Percentiles rank a stretch among this genome's conserved stretches.
These are phyloP conservation scores for Bertia moriformis DNA, from an alignment of 2,329 filamentous ascomycete species.

Conservation along the genomic window DNA sequence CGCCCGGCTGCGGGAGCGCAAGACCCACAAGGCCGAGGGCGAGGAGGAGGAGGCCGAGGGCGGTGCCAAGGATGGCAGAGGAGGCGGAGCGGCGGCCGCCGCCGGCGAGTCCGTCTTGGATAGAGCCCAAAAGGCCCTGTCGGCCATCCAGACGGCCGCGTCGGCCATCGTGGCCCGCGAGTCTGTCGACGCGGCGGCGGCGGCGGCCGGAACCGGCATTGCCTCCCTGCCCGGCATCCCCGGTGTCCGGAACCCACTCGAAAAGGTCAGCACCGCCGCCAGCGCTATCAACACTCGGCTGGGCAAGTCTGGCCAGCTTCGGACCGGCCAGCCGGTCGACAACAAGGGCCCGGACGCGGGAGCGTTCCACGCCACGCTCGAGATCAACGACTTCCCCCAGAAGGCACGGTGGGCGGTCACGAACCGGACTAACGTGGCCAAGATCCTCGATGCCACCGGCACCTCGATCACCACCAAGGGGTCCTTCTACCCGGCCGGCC, in stretches of 20 bases:
- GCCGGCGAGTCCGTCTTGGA: too few relatives aligned
- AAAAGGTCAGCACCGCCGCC: constrained; percentile 80
- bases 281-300: constrained; percentile 82
- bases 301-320: constrained; percentile 75
- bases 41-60: constrained; percentile 57
- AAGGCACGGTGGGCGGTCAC: constrained; percentile 98
- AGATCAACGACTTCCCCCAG: constrained; percentile 98
- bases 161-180: constrained; percentile 41
- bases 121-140: constrained; percentile 54
- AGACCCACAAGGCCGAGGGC: constrained; percentile 77
- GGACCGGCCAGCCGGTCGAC: constrained; percentile 86
- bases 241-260: constrained; percentile 53
- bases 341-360: constrained; percentile 97
- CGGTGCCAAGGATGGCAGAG: constrained; percentile 46
- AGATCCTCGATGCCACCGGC: constrained; percentile 87
- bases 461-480: constrained; percentile 97
- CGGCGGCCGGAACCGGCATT: constrained; percentile 18
- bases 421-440: constrained; percentile 94
- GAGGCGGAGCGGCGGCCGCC: too few relatives aligned
- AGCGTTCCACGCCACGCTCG: constrained; percentile 87
- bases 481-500: constrained; percentile 70
- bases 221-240: constrained; percentile 14
- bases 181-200: constrained; percentile 14
- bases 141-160: constrained; percentile 46
- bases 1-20: constrained; percentile 71